Evolutionary conservation across 1,139 yeast genomes (phyloP), one percentile per base, ranked within the genome.

Genomic region (Debaryomyces coudertii): DNA sequence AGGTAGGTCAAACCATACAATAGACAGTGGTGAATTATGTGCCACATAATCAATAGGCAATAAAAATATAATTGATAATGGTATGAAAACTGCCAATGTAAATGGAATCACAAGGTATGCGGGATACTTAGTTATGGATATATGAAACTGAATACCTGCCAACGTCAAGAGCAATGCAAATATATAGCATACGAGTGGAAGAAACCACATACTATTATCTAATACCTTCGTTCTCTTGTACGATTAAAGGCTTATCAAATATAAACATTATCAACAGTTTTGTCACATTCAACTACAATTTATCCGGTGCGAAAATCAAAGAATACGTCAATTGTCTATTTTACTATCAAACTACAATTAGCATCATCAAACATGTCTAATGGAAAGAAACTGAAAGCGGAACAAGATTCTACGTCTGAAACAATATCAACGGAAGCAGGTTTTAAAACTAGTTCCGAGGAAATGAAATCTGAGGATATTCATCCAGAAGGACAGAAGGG

Each of bases 11-110:
- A 71, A 62, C 65, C 69, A 69, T 1, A 50, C 44, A 7, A 57
- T 46, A 11, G 41, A 40, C 40, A 37, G 54, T 20, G 43, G 53
- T 36, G 55, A 57, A 59, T 66, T 68, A 55, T 65, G 70, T 8
- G 66, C 54, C 4, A 73, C 68, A 52, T 72, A 74, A 56, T 75
- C 80, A 18, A 70, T 53, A 1, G 80, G 80, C 33, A 73, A 56
- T 15, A 73, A 59, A 30, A 69, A 63, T 8, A 71, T 66, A 43
- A 75, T 71, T 8, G 77, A 71, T 12, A 73, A 55, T 15, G 80
- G 80, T 28, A 73, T 63, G 47, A 68, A 71, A n/a, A 73, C 74
- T 11, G 77, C 76, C 47, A 73, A 51, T 2, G 69, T 55, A 22
- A 74, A 52, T 3, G 78, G 70, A 4, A 69, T 47, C 54, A 61